Base-by-base conservation (phyloP, 768 basidiomycete species). In the Collybia mongolica region DNA sequence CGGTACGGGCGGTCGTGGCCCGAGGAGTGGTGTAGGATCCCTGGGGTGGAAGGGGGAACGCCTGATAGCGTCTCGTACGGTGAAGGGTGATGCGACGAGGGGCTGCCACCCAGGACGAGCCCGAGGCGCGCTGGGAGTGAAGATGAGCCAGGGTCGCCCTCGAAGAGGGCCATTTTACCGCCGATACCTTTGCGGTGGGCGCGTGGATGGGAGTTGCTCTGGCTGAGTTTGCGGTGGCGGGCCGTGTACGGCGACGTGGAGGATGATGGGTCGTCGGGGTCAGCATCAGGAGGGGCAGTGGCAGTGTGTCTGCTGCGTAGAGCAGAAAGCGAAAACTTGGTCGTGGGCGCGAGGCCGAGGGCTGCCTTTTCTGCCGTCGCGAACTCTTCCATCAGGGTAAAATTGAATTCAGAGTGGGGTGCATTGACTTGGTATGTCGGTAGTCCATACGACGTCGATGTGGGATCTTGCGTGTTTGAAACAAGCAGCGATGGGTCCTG, bases 101-200 rank as follows among this genome's bases (percentile, higher is more conserved):
- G 44, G 11, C 46, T 20, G n/a, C 29, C 43, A 24, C 35, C 29
- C 5, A 45, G 26, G 14, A 45, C 18, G 28, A n/a, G 24, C 23
- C 57, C 58, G 60, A 58, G 17, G 61, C 69, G 70, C 8, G 66
- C 61, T 11, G 76, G 71, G 52, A 84, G 72, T 14, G 77, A 70
- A 1, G 78, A 74, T 1, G 73, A 74, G 23, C 81, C 81, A 19
- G 75, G 76, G 0, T 69, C 64, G 19, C 70, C 73, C 55, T 98
- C 97, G 63, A 98, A 98, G 2, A 96, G 71, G 0, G 94, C 95
- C 65, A 98, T 79, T 68, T 98, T 98, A 17, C 90, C 92, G 39
- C 82, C 80, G 29, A 80, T 75, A 19, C 75, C 79, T 60, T 76
- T 83, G 41, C 81, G 76, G 46, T 74, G 74, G 3, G 76, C 66